Base-by-base conservation (phyloP, 192 early-diverging fungal genomes). In the Phlyctochytrium arcticum region DNA sequence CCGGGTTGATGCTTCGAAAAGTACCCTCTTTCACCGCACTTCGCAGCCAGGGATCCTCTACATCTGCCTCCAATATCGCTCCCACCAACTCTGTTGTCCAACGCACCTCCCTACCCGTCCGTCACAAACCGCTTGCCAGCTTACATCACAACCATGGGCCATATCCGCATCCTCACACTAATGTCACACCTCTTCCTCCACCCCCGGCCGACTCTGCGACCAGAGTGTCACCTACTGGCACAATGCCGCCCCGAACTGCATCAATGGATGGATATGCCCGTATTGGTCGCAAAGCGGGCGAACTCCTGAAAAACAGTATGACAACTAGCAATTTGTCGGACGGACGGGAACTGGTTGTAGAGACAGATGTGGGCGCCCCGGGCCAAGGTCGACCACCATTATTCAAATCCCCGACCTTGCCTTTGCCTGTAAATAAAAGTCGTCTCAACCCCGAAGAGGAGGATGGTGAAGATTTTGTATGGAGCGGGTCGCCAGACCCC, bases 401-500 rank as follows among this genome's bases (percentile, higher is more conserved):
- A 12, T 64, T 64, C 50, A 64, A 64, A 35, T 36, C 23, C 36
- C 31, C 62, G 33, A 27, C 29, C 21, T 44, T n/a, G 39, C 42
- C 59, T 46, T 31, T 48, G 6, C 59, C 59, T 0, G 23, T 23
- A 17, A 23, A 33, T 12, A 21, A 24, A 31, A 5, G 34, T n/a
- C 24, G 12, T 10, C 10, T 27, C 4, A 48, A 48, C 23, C 21
- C 21, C 19, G 48, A 31, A 27, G 59, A 61, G 21, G 59, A 61
- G 10, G 62, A 64, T 36, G 27, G n/a, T 5, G 62, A 64, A 27
- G 50, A 51, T 5, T 64, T 64, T 36, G 62, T 64, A 7, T 64
- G 62, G 62, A 54, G 49, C 32, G 62, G 62, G 5, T 64, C 62
- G 19, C 62, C 62, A 4, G 62, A 64, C 26, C 49, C 62, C n/a